These are phyloP conservation scores for Volvariella volvacea DNA, from an alignment of 1,284 basidiomycete genomes.

Conservation along the genomic window DNA sequence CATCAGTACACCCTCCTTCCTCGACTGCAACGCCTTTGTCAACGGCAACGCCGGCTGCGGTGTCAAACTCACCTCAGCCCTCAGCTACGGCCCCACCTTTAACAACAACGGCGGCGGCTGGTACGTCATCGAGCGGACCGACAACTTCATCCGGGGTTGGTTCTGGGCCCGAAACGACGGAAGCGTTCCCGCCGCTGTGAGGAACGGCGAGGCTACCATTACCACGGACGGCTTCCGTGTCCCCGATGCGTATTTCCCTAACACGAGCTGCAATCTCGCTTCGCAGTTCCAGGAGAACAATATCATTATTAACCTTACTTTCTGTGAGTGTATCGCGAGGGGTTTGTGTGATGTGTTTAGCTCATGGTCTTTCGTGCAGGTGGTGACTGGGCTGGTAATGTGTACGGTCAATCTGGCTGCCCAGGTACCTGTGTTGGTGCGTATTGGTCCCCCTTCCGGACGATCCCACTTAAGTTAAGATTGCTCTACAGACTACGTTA, in stretches of 20 bases:
- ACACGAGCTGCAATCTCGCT: constrained; percentile 29
- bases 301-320: constrained; percentile 39
- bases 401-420: background rate
- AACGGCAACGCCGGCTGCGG: constrained; percentile 52
- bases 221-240: constrained; percentile 28
- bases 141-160: constrained; percentile 12
- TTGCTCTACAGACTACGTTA: constrained; percentile 23
- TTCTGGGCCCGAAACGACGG: constrained; percentile 9
- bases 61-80: constrained; percentile 31
- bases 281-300: constrained; percentile 36
- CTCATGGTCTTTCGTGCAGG: constrained; percentile 18
- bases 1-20: background rate
- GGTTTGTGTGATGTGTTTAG: background rate
- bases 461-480: background rate
- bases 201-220: constrained; percentile 10
- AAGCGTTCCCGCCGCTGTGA: constrained; percentile 12
- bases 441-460: background rate
- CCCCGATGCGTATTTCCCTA: constrained; percentile 36
- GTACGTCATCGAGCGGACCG: constrained; percentile 24
- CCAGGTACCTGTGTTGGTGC: background rate
- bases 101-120: constrained; percentile 45
- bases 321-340: constrained; percentile 23
- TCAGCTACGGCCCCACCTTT: constrained; percentile 41
- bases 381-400: constrained; percentile 28
- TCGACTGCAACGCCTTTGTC: constrained; percentile 32